phyloP scores from a whole-genome alignment of 257 asterid species.

The Solanum habrochaites region DNA sequence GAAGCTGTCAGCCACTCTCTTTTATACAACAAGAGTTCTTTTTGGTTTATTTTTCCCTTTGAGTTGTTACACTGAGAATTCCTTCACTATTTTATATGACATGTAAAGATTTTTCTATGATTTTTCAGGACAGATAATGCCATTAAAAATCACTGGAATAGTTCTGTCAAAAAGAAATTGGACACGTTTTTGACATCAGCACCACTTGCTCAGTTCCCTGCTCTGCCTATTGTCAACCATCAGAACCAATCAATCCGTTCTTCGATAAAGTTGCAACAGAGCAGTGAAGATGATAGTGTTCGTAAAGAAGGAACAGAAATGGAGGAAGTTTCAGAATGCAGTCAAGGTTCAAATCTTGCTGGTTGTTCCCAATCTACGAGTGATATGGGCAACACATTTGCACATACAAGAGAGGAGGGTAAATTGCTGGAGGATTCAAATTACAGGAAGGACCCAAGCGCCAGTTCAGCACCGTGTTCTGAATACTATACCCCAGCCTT shows the following conservation, averaged over 20 bases:
- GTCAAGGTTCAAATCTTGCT: slow-evolving; percentile 55
- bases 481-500: slow-evolving; percentile 29
- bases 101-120: slow-evolving; percentile 9
- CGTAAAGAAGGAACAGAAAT: slow-evolving; percentile 35
- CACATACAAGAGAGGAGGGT: slow-evolving; percentile 26
- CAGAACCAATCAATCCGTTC: slow-evolving; percentile 40
- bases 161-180: slow-evolving; percentile 89
- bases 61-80: background rate
- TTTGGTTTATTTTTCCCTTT: background rate
- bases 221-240: slow-evolving; percentile 36
- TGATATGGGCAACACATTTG: slow-evolving; percentile 24
- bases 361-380: slow-evolving; percentile 43
- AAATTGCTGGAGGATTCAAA: slow-evolving; percentile 29
- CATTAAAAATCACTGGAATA: slow-evolving; percentile 92
- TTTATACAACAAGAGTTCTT: background rate
- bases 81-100: background rate
- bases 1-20: slow-evolving; percentile 2
- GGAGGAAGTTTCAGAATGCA: slow-evolving; percentile 87
- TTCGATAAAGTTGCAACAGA: slow-evolving; percentile 58
- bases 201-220: slow-evolving; percentile 66
- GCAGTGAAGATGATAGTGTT: slow-evolving; percentile 58
- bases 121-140: slow-evolving; percentile 80
- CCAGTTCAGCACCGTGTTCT: slow-evolving; percentile 20
- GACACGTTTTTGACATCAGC: slow-evolving; percentile 85
- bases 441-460: slow-evolving; percentile 3